Evolutionary conservation across 768 basidiomycete genomes (phyloP), one percentile per base, ranked within the genome.

Genomic region (Suillus tomentosus): DNA sequence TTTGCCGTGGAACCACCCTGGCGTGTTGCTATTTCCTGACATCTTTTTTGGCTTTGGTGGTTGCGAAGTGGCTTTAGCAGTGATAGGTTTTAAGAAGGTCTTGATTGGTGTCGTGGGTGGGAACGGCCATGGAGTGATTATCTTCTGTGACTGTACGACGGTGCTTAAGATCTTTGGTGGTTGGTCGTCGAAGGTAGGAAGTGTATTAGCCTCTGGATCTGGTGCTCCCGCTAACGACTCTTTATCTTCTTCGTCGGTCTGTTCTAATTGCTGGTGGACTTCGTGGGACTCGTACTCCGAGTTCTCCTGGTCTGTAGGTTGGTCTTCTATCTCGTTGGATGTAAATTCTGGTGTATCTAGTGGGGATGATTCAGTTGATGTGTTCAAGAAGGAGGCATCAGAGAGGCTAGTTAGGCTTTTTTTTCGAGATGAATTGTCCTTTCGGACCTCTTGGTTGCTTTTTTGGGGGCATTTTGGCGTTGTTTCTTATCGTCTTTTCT

Each of bases 91-190:
- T 10, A 45, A 8, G 19, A 45, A 45, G 9, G 43, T n/a, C 10
- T n/a, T 45, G 9, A 0, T 19, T 0, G 19, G 19, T n/a, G 43
- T 45, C 0, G 3, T 4, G 0, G 43, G 43, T n/a, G 19, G 43
- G 10, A 7, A 19, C 19, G 43, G 43, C 43, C 43, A 45, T 3
- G 10, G 0, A 5, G 10, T 1, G 1, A n/a, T 47, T 2, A 19
- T 1, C 1, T 11, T n/a, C 10, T 47, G n/a, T 5, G n/a, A 0
- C 2, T 47, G n/a, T 5, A n/a, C 10, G 0, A 8, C 3, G 0
- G 19, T 3, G 1, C 4, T n/a, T 10, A 5, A 3, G n/a, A 9
- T 9, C 6, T 45, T n/a, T 5, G n/a, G 0, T 1, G 3, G 43
- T 0, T 10, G 45, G 2, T 9, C 9, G 5, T 47, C 2, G 4